A percentile compares a stretch with the other conserved stretches of the same genome.
These are phyloP conservation scores for Capillidium heterosporum DNA, from an alignment of 371 early-diverging fungal genomes.

Conservation along the genomic window DNA sequence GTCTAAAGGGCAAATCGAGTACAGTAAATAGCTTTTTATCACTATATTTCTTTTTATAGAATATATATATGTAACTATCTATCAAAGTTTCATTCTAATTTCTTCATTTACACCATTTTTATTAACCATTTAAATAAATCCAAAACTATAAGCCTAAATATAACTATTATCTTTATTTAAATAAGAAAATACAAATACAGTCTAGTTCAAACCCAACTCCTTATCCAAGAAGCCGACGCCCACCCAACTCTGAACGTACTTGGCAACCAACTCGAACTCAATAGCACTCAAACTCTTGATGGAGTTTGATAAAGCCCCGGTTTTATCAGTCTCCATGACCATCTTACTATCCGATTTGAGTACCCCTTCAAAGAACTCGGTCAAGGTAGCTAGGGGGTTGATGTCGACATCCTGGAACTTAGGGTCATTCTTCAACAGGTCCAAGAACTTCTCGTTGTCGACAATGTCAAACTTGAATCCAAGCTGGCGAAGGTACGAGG, in stretches of 20 bases:
- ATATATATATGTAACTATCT: too few relatives aligned
- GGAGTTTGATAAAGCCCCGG: background rate
- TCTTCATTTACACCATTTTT: too few relatives aligned
- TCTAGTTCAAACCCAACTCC: background rate
- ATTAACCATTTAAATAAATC: too few relatives aligned
- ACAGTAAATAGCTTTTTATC: too few relatives aligned
- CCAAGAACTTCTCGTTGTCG: background rate
- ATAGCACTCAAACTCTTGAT: background rate
- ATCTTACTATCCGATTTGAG: too few relatives aligned
- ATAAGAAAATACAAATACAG: too few relatives aligned
- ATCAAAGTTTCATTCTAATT: too few relatives aligned
- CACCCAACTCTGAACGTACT: background rate
- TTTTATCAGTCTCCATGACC: background rate
- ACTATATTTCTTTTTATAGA: too few relatives aligned
- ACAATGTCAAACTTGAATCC: background rate
- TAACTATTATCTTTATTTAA: too few relatives aligned
- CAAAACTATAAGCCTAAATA: too few relatives aligned
- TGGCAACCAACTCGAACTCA: background rate
- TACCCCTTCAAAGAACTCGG: background rate
- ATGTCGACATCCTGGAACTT: background rate
- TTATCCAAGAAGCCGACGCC: background rate
- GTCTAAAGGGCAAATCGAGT: too few relatives aligned
- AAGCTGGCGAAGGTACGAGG: background rate
- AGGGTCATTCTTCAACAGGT: background rate
- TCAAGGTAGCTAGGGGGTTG: conserved; percentile 3